Evolutionary conservation across 495 filamentous ascomycete species (phyloP).

Genomic region (Parathielavia hyrcaniae): DNA sequence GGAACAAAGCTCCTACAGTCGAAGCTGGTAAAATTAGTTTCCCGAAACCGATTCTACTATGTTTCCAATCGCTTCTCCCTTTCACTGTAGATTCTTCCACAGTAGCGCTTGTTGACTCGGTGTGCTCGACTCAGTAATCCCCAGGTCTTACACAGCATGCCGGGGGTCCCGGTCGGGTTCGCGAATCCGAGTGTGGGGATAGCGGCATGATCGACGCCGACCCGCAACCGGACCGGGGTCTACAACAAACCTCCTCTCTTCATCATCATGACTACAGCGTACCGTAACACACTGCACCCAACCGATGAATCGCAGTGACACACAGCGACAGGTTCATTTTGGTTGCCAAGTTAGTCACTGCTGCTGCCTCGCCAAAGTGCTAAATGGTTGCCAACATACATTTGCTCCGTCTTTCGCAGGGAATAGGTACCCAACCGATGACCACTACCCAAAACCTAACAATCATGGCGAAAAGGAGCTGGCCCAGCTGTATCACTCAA

Average conservation of each 20-base stretch:
- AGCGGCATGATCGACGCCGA: neutral
- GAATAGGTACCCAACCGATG: no score
- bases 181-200: neutral
- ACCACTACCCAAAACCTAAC: neutral
- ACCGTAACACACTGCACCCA: no score
- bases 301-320: neutral
- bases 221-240: neutral
- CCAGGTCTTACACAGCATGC: neutral
- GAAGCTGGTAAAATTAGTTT: neutral
- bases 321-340: no score
- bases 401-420: no score
- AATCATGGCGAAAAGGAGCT: neutral
- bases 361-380: slow-evolving; percentile 2
- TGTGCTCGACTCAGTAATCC: no score
- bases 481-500: slow-evolving; percentile 1
- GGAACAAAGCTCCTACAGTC: neutral
- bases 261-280: no score
- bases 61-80: no score
- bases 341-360: neutral
- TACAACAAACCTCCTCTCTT: no score
- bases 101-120: no score
- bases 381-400: neutral
- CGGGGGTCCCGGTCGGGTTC: neutral
- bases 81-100: no score
- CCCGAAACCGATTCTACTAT: no score